Base-by-base conservation (phyloP, 371 early-diverging fungal species). In the Mucor racemosus region DNA sequence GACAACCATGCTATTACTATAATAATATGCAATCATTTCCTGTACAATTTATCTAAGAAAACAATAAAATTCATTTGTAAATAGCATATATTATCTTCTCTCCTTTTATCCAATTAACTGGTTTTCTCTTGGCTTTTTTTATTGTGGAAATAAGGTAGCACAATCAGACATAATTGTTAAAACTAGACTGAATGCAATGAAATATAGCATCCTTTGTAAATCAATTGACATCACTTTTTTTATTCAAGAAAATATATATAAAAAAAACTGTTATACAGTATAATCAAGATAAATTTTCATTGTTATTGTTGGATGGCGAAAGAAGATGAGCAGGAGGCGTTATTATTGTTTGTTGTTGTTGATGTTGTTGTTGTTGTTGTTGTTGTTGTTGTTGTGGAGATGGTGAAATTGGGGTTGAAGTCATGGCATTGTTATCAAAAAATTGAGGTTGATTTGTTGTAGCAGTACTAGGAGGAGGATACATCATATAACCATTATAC, bases 1-100 rank as follows among this genome's bases (percentile, higher is more conserved):
- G 56, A 13, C 41, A 62, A 8, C 62, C 62, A 35, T 62, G 62
- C 35, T 50, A 62, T 62, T 42, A 42, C 36, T 48, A 50, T 15
- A 36, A 46, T 1, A 46, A 35, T 21, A 31, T 17, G 26, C 62
- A 62, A 62, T 31, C 46, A 46, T 62, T 50, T 14, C 62, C 62
- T 42, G 50, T 62, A 48, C 62, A 62, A 50, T 53, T 62, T 19
- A 53, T 62, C 13, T 62, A 62, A 26, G 26, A 26, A 26, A 3
- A 62, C 11, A 48, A 36, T 36, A 31, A 53, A 53, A 31, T 13
- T 31, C 9, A 13, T 26, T 31, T 53, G 53, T 53, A 53, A 53
- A 53, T 53, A 53, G 13, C 21, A 31, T 38, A 38, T 9, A 53
- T 53, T 11, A 6, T 21, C 50, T 9, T 11, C 31, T 9, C 10